Base-by-base conservation (phyloP, 352 stramenopile genomes). In the Blastocystis sp. region DNA sequence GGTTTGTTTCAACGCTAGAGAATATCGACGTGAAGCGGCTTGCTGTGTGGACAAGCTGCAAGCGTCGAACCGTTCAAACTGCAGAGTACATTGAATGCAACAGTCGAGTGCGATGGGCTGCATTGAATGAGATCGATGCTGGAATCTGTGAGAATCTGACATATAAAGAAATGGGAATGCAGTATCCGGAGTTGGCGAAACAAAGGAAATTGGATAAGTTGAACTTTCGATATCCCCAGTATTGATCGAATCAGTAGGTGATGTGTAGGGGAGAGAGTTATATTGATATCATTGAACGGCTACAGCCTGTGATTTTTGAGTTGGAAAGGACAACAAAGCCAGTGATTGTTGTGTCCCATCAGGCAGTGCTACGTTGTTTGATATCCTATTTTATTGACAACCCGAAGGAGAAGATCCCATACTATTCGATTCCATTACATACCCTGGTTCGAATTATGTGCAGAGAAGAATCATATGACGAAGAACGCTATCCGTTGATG, bases 341-440 rank as follows among this genome's bases (percentile, higher is more conserved):
- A 0, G 93, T 96, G 85, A 91, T 96, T 50, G 66, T 98, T 90
- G 93, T 98, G 4, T 95, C 94, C 55, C 96, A 98, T 91, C 95
- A 98, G 92, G 96, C 95, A 16, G 98, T 98, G 90, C 91, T 98
- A 62, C 93, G 96, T 30, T 95, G 98, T 75, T 90, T 98, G 39
- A 98, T 98, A 91, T 95, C 95, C 55, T 98, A 98, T 92, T 94
- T 98, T 87, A 98, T 96, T 90, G 97, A 97, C 90, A 94, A 97
- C 75, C 92, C 94, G 37, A 94, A 95, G 56, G 92, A 95, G 79
- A 93, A 97, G 90, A 97, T 95, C 85, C 95, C 96, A 16, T 98
- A 96, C 91, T 97, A 68, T 93, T 96, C 91, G 2, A 90, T 90
- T 78, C 78, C 78, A 18, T 45, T 89, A 13, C 78, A 89, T 56